Base-by-base conservation (phyloP, 768 basidiomycete genomes). In the Lactarius sp. region DNA sequence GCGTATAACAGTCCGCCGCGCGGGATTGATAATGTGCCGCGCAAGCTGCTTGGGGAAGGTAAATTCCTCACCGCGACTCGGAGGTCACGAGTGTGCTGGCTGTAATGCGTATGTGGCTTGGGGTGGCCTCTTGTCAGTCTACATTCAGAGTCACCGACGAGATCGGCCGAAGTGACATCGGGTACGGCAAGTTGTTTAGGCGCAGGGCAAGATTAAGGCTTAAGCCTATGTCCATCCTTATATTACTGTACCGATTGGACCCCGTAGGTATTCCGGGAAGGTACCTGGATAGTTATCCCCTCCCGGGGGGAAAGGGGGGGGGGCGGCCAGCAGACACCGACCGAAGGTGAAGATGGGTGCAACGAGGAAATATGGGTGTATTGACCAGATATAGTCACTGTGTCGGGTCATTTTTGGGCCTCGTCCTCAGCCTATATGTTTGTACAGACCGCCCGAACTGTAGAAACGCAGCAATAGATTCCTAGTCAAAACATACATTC, bases 181-280 rank as follows among this genome's bases (percentile, higher is more conserved):
- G 0, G 22, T 27, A 27, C 22, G 22, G 22, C 22, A 27, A 27
- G 52, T 62, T 7, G 61, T 72, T 37, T 60, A 71, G 47, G n/a
- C 39, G n/a, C 36, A 49, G 1, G 69, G 72, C 4, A 39, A 39
- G 50, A n/a, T 74, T 37, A 69, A 67, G 52, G 71, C 71, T 14
- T 37, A 69, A 67, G 52, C 72, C 71, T 14, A 68, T 70, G 49
- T 65, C 65, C 18, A 50, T 70, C 41, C 69, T 70, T 66, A 39
- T 72, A 13, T 66, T 62, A 63, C 66, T 41, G 12, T 41, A 37
- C 4, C 70, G 12, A 70, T 66, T 27, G 4, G 73, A 71, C 6
- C 59, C 73, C 14, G 69, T 59, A 2, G 66, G 60, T 12, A 63
- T 73, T 42, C 50, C 51, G n/a, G 68, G 37, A 67, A 2, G 72